Conservation (phyloP, 192 early-diverging fungal genomes). For the Coemansia sp. region DNA sequence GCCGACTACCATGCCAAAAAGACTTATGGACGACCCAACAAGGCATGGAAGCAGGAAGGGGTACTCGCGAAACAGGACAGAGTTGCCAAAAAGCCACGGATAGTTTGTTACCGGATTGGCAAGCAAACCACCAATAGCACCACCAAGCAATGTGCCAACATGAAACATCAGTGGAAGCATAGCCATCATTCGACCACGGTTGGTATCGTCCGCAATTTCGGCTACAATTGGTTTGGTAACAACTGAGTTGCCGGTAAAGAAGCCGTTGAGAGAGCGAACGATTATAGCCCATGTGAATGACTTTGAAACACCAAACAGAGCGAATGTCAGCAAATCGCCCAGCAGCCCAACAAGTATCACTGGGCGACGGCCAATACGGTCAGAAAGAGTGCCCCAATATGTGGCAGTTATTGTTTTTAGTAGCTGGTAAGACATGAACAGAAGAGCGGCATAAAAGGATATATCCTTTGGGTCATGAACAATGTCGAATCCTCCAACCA, state of each 20-base stretch:
- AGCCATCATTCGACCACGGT: slow-evolving; percentile 67
- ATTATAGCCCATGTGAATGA: slow-evolving; percentile 42
- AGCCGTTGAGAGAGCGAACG: slow-evolving; percentile 60
- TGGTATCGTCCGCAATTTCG: slow-evolving; percentile 77
- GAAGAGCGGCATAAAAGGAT: slow-evolving; percentile 64
- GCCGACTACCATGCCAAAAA: slow-evolving; percentile 61
- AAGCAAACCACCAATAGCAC: slow-evolving; percentile 70
- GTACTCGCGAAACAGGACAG: slow-evolving; percentile 58
- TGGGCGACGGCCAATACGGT: slow-evolving; percentile 73
- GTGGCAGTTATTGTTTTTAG: slow-evolving; percentile 46
- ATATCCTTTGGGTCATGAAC: slow-evolving; percentile 67
- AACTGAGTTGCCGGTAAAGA: slow-evolving; percentile 70
- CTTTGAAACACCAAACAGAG: slow-evolving; percentile 68
- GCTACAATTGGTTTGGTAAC: slow-evolving; percentile 75
- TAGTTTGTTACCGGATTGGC: slow-evolving; percentile 62
- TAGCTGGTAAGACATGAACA: slow-evolving; percentile 45
- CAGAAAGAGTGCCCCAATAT: slow-evolving; percentile 66
- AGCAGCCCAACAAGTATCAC: slow-evolving; percentile 69
- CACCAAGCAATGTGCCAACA: slow-evolving; percentile 61
- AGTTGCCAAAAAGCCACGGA: slow-evolving; percentile 58
- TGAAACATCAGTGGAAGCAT: slow-evolving; percentile 67
- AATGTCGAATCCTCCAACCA: slow-evolving; percentile 65
- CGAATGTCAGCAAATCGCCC: slow-evolving; percentile 63
- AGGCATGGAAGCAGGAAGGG: slow-evolving; percentile 59
- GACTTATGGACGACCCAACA: background rate